Conservation (phyloP, 2,329 filamentous ascomycete species). For the Podosphaera aphanis region DNA sequence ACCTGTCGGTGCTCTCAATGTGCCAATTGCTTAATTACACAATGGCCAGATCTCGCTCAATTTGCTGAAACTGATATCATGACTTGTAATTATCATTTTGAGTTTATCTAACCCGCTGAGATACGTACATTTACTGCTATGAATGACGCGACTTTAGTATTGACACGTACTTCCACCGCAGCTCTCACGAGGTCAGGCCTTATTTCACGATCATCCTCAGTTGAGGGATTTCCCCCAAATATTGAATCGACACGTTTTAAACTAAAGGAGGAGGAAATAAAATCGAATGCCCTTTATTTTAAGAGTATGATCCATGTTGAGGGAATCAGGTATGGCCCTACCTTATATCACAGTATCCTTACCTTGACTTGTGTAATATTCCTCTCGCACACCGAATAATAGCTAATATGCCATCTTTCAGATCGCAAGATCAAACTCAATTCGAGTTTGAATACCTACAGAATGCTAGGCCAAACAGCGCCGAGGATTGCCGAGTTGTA, state of each 20-base stretch:
- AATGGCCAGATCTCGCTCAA: background rate
- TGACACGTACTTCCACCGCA: conserved; percentile 11
- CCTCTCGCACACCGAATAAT: background rate
- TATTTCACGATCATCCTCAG: background rate
- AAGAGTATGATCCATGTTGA: conserved; percentile 21
- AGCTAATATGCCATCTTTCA: conserved; percentile 18
- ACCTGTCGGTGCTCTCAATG: background rate
- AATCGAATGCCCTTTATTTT: conserved; percentile 3
- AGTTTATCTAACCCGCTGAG: too few relatives aligned
- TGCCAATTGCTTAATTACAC: too few relatives aligned
- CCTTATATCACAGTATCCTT: conserved; percentile 7
- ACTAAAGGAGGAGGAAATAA: background rate
- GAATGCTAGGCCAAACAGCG: conserved; percentile 82
- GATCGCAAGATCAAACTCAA: conserved; percentile 69
- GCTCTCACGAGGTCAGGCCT: conserved; percentile 4
- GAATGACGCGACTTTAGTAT: conserved; percentile 15
- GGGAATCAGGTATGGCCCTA: conserved; percentile 40
- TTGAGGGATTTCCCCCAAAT: background rate
- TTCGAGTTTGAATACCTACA: conserved; percentile 66
- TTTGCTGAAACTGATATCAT: background rate
- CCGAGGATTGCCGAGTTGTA: conserved; percentile 63
- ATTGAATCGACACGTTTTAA: too few relatives aligned
- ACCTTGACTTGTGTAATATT: background rate
- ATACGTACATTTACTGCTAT: conserved; percentile 6
- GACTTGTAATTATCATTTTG: background rate